These are phyloP conservation scores for Aspergillus niger DNA, from an alignment of 2,329 filamentous ascomycete genomes.

Conservation along the genomic window DNA sequence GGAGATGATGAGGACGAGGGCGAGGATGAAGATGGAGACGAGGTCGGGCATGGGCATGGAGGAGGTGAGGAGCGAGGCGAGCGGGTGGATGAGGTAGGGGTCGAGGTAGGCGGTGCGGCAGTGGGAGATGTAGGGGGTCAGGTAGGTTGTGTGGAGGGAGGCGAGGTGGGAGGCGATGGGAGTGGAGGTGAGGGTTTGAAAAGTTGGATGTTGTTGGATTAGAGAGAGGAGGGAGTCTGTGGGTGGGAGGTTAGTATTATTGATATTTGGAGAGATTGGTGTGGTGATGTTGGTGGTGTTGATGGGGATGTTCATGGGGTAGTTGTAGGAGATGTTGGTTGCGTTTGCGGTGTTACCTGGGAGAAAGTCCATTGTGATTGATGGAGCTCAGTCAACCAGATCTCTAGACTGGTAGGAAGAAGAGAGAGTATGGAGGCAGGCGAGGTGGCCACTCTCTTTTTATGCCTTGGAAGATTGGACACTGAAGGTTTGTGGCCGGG, in stretches of 20 bases:
- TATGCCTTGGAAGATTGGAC: background rate
- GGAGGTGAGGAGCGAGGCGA: constrained; percentile 38
- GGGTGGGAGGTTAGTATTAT: background rate
- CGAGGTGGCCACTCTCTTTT: background rate
- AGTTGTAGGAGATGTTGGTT: background rate
- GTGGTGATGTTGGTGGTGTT: background rate
- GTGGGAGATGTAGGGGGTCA: constrained; percentile 15
- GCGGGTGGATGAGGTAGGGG: constrained; percentile 28
- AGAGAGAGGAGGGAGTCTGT: constrained; percentile 19
- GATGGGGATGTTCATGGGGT: background rate
- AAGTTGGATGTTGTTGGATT: constrained; percentile 17
- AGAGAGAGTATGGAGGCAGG: background rate
- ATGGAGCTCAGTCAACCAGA: background rate
- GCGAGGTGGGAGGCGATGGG: constrained; percentile 16
- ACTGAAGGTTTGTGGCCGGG: background rate
- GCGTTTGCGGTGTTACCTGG: constrained; percentile 13
- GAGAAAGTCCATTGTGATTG: constrained; percentile 19
- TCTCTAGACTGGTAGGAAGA: background rate
- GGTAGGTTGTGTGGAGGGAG: constrained; percentile 15
- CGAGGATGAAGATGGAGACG: constrained; percentile 49
- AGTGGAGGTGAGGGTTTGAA: constrained; percentile 22
- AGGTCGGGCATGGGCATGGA: constrained; percentile 41
- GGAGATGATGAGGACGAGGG: constrained; percentile 64
- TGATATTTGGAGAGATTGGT: background rate
- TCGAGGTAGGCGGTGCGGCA: constrained; percentile 17